Evolutionary conservation across 345 rosid genomes (phyloP).

Genomic region (Citropsis articulata): DNA sequence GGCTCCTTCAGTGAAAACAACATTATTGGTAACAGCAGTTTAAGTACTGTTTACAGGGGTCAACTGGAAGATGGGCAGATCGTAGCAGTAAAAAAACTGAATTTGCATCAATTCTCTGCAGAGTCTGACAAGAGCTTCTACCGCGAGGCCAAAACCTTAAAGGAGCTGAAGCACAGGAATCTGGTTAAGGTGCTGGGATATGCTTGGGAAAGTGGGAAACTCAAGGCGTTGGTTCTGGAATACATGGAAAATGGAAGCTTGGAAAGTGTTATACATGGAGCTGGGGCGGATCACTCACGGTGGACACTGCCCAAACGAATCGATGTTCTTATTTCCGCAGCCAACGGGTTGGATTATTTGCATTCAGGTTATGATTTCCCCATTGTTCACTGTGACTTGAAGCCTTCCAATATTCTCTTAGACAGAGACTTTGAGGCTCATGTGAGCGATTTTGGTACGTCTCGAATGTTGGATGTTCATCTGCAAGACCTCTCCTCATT

Average conservation of each 20-base stretch:
- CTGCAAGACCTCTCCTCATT: slow-evolving; percentile 41
- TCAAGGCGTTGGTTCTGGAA: slow-evolving; percentile 73
- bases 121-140: too few species aligned
- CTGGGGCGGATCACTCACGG: slow-evolving; percentile 27
- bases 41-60: too few species aligned
- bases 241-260: slow-evolving; percentile 82
- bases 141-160: slow-evolving; percentile 64
- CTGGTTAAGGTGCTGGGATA: slow-evolving; percentile 75
- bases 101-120: too few species aligned
- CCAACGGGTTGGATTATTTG: slow-evolving; percentile 70
- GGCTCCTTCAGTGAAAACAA: too few species aligned
- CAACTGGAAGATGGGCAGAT: too few species aligned
- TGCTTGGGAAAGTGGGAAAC: slow-evolving; percentile 82
- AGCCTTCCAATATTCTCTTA: slow-evolving; percentile 80
- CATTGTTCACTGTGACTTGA: slow-evolving; percentile 81
- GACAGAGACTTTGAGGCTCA: slow-evolving; percentile 62
- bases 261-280: slow-evolving; percentile 51
- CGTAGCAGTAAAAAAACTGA: too few species aligned
- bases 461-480: slow-evolving; percentile 66
- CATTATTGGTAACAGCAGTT: too few species aligned
- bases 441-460: slow-evolving; percentile 97
- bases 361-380: slow-evolving; percentile 76
- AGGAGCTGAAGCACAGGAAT: slow-evolving; percentile 69
- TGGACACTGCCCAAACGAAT: slow-evolving; percentile 52
- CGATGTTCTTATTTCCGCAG: slow-evolving; percentile 49